Conservation (phyloP, 2,329 filamentous ascomycete genomes). For the Emmonsiellopsis sp. region DNA sequence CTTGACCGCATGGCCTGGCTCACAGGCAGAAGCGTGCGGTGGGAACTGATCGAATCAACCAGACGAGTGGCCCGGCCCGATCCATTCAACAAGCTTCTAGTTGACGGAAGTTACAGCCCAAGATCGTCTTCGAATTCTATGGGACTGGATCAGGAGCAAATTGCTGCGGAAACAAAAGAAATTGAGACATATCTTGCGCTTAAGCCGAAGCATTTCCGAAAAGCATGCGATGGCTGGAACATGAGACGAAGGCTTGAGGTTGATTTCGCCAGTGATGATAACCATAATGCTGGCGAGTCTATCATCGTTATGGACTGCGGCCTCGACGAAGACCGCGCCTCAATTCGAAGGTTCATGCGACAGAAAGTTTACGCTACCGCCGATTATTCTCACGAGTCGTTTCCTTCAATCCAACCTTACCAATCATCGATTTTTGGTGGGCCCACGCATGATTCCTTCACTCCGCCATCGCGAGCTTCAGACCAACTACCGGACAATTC, state of each 20-base stretch:
- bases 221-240: conserved; percentile 76
- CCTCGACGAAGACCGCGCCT: conserved; percentile 48
- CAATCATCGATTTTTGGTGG: conserved; percentile 44
- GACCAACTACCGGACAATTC: conserved; percentile 23
- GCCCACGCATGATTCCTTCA: conserved; percentile 12
- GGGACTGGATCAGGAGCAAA: conserved; percentile 60
- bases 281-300: conserved; percentile 64
- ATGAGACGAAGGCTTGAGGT: conserved; percentile 80
- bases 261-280: conserved; percentile 77
- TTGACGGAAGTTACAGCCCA: conserved; percentile 70
- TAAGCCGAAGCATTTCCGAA: conserved; percentile 68
- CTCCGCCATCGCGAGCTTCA: conserved; percentile 12
- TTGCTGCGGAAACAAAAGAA: conserved; percentile 67
- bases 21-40: conserved; percentile 66
- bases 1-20: conserved; percentile 64
- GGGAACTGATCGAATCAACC: conserved; percentile 71
- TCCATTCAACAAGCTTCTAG: conserved; percentile 57
- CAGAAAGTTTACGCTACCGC: conserved; percentile 32
- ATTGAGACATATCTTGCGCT: conserved; percentile 67
- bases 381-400: conserved; percentile 12
- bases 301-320: conserved; percentile 68
- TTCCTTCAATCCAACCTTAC: conserved; percentile 13
- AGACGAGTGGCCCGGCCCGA: conserved; percentile 62
- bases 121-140: conserved; percentile 66
- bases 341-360: conserved; percentile 50